Evolutionary conservation across 2,329 filamentous ascomycete species (phyloP), one percentile per base, ranked within the genome.

Genomic region (Dryadomyces quercivorus): DNA sequence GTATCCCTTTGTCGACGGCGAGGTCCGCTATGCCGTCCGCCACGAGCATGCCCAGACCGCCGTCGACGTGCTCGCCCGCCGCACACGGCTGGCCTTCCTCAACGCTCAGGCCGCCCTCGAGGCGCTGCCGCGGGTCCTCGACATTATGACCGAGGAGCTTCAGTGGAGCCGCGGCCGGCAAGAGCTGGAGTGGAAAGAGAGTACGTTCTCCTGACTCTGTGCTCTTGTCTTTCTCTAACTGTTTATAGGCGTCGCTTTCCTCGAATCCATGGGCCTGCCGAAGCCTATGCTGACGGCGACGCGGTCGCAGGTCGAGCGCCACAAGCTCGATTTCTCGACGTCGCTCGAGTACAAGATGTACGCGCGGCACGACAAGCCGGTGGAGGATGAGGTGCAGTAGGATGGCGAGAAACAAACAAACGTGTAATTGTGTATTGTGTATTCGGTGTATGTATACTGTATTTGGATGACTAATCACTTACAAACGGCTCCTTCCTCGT

Each of bases 31-130:
- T 66, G 89, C 89, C 22, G 82, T 95, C 44, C 77, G 84, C 51
- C 85, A 95, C 68, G 92, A 96, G 71, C 94, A 94, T 64, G 92
- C 92, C 3, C 88, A 95, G 69, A 94, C 88, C 3, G 88, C 89
- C 1, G 85, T 91, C 16, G 91, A 96, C 65, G 86, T 96, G 13
- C 75, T 96, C 49, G 91, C 90, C 2, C 80, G 92, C 56, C 78
- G 91, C 58, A 96, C 87, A 44, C 77, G 92, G 55, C 72, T 96
- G 55, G 87, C 90, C 9, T 97, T 96, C 73, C 72, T 96, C 61
- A 95, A 95, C 66, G 90, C 90, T 5, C 88, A 95, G 68, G 91
- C 91, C 12, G 85, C 90, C 1, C 80, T 95, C 10, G 89, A 95
- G 70, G 85, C 89, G 1, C 76, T 95, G 48, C 91, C 92, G 5